These are phyloP conservation scores for Dryas alaskensis DNA, from an alignment of 306 rosid species.

Conservation along the genomic window DNA sequence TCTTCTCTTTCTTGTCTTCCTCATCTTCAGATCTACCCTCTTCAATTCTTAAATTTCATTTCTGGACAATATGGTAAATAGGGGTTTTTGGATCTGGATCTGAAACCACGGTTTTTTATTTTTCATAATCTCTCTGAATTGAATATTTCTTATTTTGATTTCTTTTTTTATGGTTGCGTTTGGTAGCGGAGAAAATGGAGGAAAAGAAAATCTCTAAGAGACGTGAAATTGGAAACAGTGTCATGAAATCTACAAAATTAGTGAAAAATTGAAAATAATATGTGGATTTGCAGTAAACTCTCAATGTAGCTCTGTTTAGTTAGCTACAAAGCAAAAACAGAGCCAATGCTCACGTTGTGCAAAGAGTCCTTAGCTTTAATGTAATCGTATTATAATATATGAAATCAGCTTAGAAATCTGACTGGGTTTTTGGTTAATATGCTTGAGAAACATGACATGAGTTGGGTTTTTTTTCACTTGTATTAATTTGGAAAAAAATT, in stretches of 20 bases:
- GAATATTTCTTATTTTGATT: neutral
- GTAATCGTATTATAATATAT: neutral
- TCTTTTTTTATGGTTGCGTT: neutral
- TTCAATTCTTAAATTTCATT: constrained; percentile 15
- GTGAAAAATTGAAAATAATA: neutral
- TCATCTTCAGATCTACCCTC: constrained; percentile 41
- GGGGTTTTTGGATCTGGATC: constrained; percentile 43
- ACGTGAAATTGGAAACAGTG: neutral
- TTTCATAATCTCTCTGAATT: neutral
- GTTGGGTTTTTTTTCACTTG: neutral
- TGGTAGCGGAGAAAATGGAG: neutral
- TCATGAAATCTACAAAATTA: neutral
- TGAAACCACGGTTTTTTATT: neutral
- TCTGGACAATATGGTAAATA: neutral
- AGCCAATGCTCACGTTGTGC: neutral
- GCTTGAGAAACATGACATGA: neutral
- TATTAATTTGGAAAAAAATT: neutral
- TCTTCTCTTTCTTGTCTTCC: constrained; percentile 9
- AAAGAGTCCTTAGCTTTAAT: neutral
- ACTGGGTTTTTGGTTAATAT: neutral
- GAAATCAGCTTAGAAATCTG: neutral
- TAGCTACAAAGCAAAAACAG: neutral
- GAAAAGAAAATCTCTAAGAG: neutral
- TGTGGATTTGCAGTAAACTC: neutral
- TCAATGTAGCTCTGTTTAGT: neutral